These are phyloP conservation scores for Taphrina pruni DNA, from an alignment of 1,139 yeast genomes.

Conservation along the genomic window DNA sequence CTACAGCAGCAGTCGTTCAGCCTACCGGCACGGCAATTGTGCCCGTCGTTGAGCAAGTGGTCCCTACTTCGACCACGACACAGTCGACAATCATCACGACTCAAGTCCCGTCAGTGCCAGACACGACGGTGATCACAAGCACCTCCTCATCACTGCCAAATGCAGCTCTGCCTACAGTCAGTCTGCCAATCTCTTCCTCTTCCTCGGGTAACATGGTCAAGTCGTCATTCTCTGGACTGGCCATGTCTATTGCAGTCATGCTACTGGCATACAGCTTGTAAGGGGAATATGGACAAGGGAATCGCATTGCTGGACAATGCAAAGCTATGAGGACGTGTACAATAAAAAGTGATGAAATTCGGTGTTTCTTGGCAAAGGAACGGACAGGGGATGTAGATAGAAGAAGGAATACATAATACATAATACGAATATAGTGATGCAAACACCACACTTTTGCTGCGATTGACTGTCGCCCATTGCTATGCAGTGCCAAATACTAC, in stretches of 20 bases:
- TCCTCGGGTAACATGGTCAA: constrained; percentile 2
- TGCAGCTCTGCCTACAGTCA: background rate
- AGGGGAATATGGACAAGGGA: background rate
- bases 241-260: constrained; percentile 3
- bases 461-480: background rate
- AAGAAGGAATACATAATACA: constrained; percentile 5
- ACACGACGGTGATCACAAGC: constrained; percentile 3
- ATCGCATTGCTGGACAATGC: constrained; percentile 9
- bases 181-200: background rate
- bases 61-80: constrained; percentile 9
- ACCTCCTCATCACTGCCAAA: constrained; percentile 5
- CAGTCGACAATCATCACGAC: background rate
- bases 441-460: too few relatives aligned
- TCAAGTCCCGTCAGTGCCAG: background rate
- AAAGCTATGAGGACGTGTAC: background rate
- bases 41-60: background rate
- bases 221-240: constrained; percentile 1
- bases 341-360: background rate
- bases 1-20: background rate
- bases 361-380: background rate
- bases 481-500: constrained; percentile 1
- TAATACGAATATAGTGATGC: background rate
- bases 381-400: constrained; percentile 6
- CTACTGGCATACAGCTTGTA: constrained; percentile 1
- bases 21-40: background rate